Base-by-base conservation (phyloP, 331 rosid species). In the Spiraea crenata region DNA sequence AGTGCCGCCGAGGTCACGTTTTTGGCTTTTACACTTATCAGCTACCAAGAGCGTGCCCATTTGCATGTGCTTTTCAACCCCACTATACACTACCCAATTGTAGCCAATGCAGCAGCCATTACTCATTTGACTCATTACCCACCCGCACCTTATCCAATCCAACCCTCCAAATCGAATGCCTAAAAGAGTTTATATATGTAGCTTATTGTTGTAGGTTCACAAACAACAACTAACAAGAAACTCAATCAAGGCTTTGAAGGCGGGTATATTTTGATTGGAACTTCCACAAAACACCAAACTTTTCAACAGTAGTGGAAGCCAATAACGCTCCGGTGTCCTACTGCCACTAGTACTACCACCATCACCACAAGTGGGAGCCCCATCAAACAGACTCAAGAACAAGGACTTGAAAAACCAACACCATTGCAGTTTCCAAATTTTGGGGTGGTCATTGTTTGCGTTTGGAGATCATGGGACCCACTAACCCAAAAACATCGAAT, bases 1-100 rank as follows among this genome's bases (percentile, higher is more conserved):
- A 73, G 70, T 73, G 70, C 76, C 62, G 20, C 45, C 54, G 50
- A 50, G 75, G 58, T 58, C 75, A 47, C 31, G 67, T 45, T 52
- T 15, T 35, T 37, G n/a, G 35, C 15, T 25, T 25, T 25, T 25
- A n/a, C 31, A 25, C 31, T 25, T 25, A 25, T 25, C 31, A 45
- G 9, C 48, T 10, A 45, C 11, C 14, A 3, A 9, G 9, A 12
- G 61, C 39, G 61, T 56, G 57, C 39, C 16, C 35, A 15, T 25
- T 31, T 31, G 62, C 65, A 74, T 69, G 39, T 59, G 51, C 45
- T 47, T 46, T 40, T 63, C 63, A 59, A 59, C 63, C 5, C 19
- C 64, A 11, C 54, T 13, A 45, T 45, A 3, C 4, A 10, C 12
- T 7, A 45, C 9, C 12, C 48, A 45, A 9, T 45, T 10, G 4